Evolutionary conservation across 164 flowering plant species (phyloP).

Genomic region (Santalum album): DNA sequence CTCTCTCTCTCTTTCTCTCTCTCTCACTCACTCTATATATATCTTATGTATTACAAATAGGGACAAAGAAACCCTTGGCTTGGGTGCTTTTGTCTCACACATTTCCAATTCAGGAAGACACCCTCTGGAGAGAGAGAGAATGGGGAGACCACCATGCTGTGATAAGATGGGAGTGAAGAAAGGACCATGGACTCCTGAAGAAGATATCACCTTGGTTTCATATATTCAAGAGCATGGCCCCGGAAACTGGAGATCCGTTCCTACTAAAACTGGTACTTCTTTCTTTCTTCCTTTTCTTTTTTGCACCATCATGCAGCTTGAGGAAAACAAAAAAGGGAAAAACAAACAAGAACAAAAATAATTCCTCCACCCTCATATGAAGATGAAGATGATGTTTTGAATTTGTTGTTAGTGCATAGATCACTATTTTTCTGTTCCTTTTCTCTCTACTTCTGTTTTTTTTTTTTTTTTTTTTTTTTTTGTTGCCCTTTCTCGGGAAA

Average conservation of each 20-base stretch:
- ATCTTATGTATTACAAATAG: too few relatives aligned
- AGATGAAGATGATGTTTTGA: too few relatives aligned
- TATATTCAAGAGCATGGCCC: slow-evolving; percentile 4
- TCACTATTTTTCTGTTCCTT: too few relatives aligned
- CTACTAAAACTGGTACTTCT: not conserved
- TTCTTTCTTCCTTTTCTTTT: not conserved
- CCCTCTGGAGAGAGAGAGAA: not conserved
- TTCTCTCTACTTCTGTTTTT: too few relatives aligned
- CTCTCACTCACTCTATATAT: too few relatives aligned
- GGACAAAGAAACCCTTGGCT: not conserved
- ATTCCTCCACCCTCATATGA: too few relatives aligned
- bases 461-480: too few relatives aligned
- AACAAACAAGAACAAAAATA: too few relatives aligned
- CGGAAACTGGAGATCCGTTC: slow-evolving; percentile 4
- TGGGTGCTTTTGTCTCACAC: not conserved
- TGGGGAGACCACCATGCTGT: slow-evolving; percentile 4
- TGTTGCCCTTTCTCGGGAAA: not conserved
- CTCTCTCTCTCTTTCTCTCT: too few relatives aligned
- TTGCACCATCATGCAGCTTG: too few relatives aligned
- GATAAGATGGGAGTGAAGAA: slow-evolving; percentile 4
- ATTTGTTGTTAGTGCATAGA: too few relatives aligned
- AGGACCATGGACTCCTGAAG: slow-evolving; percentile 5
- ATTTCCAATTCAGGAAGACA: not conserved
- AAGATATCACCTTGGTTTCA: slow-evolving; percentile 1
- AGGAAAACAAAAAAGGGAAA: too few relatives aligned